These are phyloP conservation scores for Tulasnella sp. DNA, from an alignment of 768 basidiomycete genomes.

Conservation along the genomic window DNA sequence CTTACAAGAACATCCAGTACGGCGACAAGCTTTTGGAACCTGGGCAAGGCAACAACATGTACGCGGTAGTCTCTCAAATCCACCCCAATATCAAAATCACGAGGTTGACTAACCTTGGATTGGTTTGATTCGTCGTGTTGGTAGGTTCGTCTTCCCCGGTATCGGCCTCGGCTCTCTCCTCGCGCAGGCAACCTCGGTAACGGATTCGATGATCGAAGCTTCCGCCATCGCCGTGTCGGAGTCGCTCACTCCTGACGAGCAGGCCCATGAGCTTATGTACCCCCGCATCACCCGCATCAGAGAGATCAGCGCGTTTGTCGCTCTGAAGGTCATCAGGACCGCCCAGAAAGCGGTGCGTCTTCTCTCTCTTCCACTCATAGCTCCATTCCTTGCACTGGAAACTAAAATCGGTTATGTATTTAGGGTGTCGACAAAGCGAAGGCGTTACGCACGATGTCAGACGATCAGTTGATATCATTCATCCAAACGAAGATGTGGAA, in stretches of 20 bases:
- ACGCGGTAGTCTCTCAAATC: too few species aligned
- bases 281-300: conserved; percentile 73
- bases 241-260: conserved; percentile 63
- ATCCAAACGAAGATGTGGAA: conserved; percentile 65
- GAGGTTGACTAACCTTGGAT: too few species aligned
- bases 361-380: not conserved
- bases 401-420: conserved; percentile 23
- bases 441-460: conserved; percentile 46
- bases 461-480: conserved; percentile 43
- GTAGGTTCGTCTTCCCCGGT: conserved; percentile 30
- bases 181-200: conserved; percentile 54
- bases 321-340: conserved; percentile 60
- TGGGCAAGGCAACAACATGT: conserved; percentile 95
- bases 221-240: conserved; percentile 70
- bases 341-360: conserved; percentile 62
- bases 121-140: not conserved
- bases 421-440: conserved; percentile 46
- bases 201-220: conserved; percentile 84
- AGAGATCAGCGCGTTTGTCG: conserved; percentile 71
- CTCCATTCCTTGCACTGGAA: not conserved
- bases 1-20: conserved; percentile 58
- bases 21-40: conserved; percentile 51
- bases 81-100: too few species aligned
- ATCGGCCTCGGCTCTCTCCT: conserved; percentile 75
- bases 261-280: conserved; percentile 57